These are phyloP conservation scores for Pleurotus tuoliensis DNA, from an alignment of 768 basidiomycete species.

Conservation along the genomic window DNA sequence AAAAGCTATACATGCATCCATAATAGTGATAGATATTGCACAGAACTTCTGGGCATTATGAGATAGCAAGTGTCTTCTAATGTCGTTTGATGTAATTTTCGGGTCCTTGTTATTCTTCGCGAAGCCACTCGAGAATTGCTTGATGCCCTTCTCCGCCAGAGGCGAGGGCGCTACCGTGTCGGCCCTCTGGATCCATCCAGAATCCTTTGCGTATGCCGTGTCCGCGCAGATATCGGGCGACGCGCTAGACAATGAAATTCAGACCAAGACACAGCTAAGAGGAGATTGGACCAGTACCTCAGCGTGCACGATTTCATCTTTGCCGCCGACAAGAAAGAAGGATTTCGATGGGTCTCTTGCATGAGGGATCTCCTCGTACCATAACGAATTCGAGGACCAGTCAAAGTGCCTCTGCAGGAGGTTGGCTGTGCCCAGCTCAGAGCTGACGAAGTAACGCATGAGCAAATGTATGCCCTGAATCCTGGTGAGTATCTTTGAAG, in stretches of 20 bases:
- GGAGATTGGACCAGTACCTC: slow-evolving; percentile 37
- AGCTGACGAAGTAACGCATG: slow-evolving; percentile 84
- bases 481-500: background rate
- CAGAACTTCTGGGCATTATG: background rate
- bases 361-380: slow-evolving; percentile 87
- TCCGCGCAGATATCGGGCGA: slow-evolving; percentile 68
- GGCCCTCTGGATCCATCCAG: slow-evolving; percentile 57
- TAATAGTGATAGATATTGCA: slow-evolving; percentile 8
- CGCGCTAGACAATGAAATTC: slow-evolving; percentile 40
- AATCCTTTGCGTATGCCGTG: slow-evolving; percentile 71
- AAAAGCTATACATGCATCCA: background rate
- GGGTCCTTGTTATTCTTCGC: slow-evolving; percentile 15
- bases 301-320: slow-evolving; percentile 76
- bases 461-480: slow-evolving; percentile 70
- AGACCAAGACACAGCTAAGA: background rate
- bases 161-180: slow-evolving; percentile 60
- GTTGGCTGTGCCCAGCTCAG: slow-evolving; percentile 85
- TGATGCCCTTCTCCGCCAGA: slow-evolving; percentile 47
- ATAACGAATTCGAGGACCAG: slow-evolving; percentile 85
- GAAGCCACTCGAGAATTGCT: slow-evolving; percentile 63
- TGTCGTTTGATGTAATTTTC: background rate
- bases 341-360: slow-evolving; percentile 63
- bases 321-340: slow-evolving; percentile 76
- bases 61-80: too few species aligned
- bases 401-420: slow-evolving; percentile 80